Base-by-base conservation (phyloP, 768 basidiomycete genomes). In the Auricularia cornea region DNA sequence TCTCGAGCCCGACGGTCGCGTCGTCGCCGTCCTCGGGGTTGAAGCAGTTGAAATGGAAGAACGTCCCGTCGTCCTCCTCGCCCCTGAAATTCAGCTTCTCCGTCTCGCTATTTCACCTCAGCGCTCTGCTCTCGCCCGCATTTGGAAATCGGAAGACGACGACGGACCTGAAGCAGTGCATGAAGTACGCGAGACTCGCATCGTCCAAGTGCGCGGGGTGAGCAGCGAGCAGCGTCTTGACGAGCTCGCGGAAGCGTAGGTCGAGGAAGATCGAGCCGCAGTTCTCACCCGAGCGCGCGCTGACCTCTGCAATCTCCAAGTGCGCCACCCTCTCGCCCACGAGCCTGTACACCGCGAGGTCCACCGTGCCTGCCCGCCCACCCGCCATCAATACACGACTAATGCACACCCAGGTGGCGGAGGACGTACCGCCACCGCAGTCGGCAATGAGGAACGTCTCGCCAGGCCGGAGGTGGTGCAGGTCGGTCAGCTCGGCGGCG, bases 361-460 rank as follows among this genome's bases (percentile, higher is more conserved):
- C 79, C 57, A 89, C 87, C 12, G 88, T 90, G 20, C 35, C 35
- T 38, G 16, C 16, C n/a, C n/a, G n/a, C n/a, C n/a, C n/a, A n/a
- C n/a, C n/a, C n/a, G n/a, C n/a, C n/a, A n/a, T n/a, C n/a, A n/a
- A n/a, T n/a, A n/a, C n/a, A n/a, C n/a, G n/a, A n/a, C n/a, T n/a
- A n/a, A n/a, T n/a, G n/a, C n/a, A n/a, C n/a, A n/a, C n/a, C n/a
- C n/a, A n/a, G n/a, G n/a, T n/a, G n/a, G n/a, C n/a, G n/a, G 2
- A 38, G 35, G 35, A 8, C 35, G 10, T 38, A 70, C 90, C 90
- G 71, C 91, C 90, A 70, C 90, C 92, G 23, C 91, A 92, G 73
- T 95, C 93, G 70, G 89, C 92, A n/a, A 95, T 89, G 73, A 94
- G 86, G 71, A 94, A 94, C 66, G 86, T 91, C 70, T 94, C 91